Conservation (phyloP, 176 grass and related monocot species). For the Aegilops bicornis region DNA sequence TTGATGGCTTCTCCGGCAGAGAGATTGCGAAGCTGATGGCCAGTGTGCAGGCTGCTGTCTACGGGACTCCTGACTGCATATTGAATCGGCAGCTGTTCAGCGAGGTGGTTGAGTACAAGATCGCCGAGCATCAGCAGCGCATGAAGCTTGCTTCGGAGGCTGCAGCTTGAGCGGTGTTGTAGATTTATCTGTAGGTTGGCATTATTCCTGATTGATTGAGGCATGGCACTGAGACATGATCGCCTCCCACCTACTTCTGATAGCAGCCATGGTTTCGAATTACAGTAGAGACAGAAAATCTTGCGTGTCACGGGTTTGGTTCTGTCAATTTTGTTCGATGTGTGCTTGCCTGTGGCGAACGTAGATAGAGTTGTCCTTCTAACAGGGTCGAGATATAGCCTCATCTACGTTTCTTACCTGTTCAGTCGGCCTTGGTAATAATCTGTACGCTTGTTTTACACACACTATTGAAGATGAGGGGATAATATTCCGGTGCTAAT, state of each 20-base stretch:
- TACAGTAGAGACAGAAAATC: neutral
- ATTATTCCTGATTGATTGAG: neutral
- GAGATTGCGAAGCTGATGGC: conserved; percentile 93
- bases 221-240: neutral
- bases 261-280: neutral
- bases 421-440: neutral
- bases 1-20: conserved; percentile 84
- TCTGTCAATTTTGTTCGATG: conserved; percentile 6
- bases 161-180: conserved; percentile 25
- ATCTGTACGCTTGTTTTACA: conserved; percentile 4
- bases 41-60: conserved; percentile 85
- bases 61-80: conserved; percentile 63
- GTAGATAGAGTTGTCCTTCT: neutral
- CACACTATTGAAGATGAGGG: neutral
- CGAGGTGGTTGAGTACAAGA: conserved; percentile 83
- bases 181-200: neutral
- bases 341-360: conserved; percentile 1
- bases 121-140: conserved; percentile 79
- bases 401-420: neutral
- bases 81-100: conserved; percentile 67
- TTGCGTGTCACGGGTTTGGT: neutral
- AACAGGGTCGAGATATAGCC: neutral
- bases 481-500: neutral
- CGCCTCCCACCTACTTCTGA: neutral
- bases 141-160: conserved; percentile 69